Evolutionary conservation across 345 rosid genomes (phyloP), one percentile per base, ranked within the genome.

Genomic region (Ricinus communis): DNA sequence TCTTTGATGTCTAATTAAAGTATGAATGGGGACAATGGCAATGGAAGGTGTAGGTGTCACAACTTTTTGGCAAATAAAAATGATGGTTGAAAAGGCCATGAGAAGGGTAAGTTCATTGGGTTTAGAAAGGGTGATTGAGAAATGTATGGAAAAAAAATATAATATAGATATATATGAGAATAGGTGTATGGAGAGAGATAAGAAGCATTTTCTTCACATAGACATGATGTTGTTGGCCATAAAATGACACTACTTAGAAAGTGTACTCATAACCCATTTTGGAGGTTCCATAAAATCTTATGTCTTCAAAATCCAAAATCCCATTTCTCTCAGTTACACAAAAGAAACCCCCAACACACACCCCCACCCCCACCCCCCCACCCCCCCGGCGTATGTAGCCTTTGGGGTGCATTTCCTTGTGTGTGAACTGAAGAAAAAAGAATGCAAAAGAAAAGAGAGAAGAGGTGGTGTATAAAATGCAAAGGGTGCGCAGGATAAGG

Each of bases 161-260:
- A 2, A 25, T 56, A 25, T 45, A 72, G n/a, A n/a, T n/a, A n/a
- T n/a, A n/a, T n/a, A n/a, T n/a, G n/a, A n/a, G n/a, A n/a, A n/a
- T n/a, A n/a, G n/a, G 72, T 3, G 1, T 8, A 43, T 33, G 14
- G 14, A 43, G 47, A 70, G 80, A 86, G 83, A 85, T 81, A 81
- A 82, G 90, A 82, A 81, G 79, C 80, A 86, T 61, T 82, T 83
- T 77, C 83, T 81, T 84, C 81, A 59, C 75, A 51, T 63, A 65
- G 72, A 73, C 71, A 93, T 93, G 79, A 93, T 93, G 74, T 80
- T 89, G 96, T 88, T 93, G 84, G 97, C 98, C 98, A 90, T 82
- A 82, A 74, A 62, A 77, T 63, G 60, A 68, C 83, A 76, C 74
- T 45, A 45, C 72, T 74, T 62, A 41, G 72, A 82, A 80, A 81